Evolutionary conservation across 208 protist genomes (phyloP), one percentile per base, ranked within the genome.

Genomic region (Leishmania braziliensis): DNA sequence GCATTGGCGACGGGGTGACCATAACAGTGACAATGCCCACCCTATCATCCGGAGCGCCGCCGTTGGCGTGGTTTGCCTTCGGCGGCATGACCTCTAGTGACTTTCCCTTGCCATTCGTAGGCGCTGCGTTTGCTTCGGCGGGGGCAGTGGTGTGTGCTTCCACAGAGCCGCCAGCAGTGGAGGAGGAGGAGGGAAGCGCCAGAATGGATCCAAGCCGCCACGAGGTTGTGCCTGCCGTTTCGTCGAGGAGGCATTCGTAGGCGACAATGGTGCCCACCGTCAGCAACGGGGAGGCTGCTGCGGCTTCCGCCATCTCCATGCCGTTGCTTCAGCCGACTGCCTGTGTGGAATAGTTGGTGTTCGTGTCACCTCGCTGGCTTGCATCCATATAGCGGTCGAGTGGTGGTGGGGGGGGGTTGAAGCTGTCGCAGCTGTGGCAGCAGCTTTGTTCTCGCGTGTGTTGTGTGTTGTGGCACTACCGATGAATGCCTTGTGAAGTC

Each of bases 201-300:
- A 75, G 72, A 46, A 85, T 65, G 62, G 77, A 48, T 8, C 82
- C 82, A 20, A 85, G 54, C 46, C 73, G 60, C 82, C 77, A 85
- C 62, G 77, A 79, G 18, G 82, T 79, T 43, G 72, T 71, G 18
- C 77, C 82, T 29, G 39, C 48, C 14, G 53, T 36, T 36, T 74
- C 77, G 50, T 82, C 73, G 16, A 85, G 81, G 46, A 93, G 69
- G 43, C 83, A 93, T 72, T 87, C 86, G 80, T 93, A 93, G 58
- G 86, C 88, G 20, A 93, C 69, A 48, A 93, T 48, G 54, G 87
- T 77, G 6, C 86, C 88, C 29, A 86, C 79, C 23, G 36, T 18
- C 29, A 86, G 66, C 9, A 23, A 53, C 53, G 77, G n/a, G 18
- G 50, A 26, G 33, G 14, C 48, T 26, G 77, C 46, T 43, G 77